Evolutionary conservation across 345 rosid species (phyloP).

Genomic region (Boechera divaricarpa): DNA sequence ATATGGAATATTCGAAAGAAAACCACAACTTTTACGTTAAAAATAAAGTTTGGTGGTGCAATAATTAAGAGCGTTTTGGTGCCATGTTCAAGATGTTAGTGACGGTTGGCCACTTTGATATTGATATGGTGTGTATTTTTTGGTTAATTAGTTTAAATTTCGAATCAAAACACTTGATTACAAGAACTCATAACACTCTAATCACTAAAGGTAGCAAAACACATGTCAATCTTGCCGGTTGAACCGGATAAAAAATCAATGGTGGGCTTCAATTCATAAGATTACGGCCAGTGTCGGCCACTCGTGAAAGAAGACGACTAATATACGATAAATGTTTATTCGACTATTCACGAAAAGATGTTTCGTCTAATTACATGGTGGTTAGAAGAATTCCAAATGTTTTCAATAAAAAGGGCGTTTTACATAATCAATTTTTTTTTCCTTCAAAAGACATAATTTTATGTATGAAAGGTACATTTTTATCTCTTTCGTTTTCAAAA

Average conservation of each 20-base stretch:
- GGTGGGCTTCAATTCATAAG: background rate
- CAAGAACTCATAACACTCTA: background rate
- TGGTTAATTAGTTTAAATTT: background rate
- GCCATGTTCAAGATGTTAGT: no score
- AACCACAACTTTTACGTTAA: background rate
- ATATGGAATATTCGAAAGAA: background rate
- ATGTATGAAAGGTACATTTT: background rate
- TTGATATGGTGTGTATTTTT: background rate
- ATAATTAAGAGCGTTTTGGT: background rate
- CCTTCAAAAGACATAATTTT: background rate
- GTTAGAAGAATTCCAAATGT: background rate
- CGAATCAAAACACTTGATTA: slow-evolving; percentile 8
- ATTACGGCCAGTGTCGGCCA: background rate
- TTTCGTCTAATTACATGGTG: slow-evolving; percentile 20
- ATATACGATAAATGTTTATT: background rate
- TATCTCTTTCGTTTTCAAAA: background rate
- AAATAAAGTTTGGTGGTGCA: background rate
- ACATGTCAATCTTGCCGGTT: slow-evolving; percentile 15
- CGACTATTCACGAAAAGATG: slow-evolving; percentile 25
- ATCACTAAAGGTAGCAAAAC: background rate
- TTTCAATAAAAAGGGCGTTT: background rate
- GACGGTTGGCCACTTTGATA: background rate
- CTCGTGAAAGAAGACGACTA: slow-evolving; percentile 12
- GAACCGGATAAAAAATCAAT: background rate
- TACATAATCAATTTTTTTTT: background rate